Evolutionary conservation across 2,329 filamentous ascomycete species (phyloP), one percentile per base, ranked within the genome.

Genomic region (Talaromyces sp.): DNA sequence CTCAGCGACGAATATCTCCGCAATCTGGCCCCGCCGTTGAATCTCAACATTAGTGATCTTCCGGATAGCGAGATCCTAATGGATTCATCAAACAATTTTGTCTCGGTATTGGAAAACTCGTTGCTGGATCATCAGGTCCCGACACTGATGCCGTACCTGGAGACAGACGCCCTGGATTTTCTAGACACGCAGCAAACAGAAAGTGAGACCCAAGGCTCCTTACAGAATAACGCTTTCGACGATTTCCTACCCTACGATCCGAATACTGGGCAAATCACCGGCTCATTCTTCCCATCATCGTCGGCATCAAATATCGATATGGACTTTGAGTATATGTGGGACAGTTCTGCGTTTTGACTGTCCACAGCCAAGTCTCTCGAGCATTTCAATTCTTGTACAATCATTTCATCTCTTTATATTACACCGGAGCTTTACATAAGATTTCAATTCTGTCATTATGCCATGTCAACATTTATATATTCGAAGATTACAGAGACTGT

Each of bases 1-100:
- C 65, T 75, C 1, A 76, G 73, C 53, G 68, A 74, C 53, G 61
- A 67, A 2, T 68, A 74, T 58, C 63, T 76, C 7, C 66, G 64
- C 25, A 70, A 68, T 6, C 64, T 76, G 2, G 69, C 67, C 6
- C 68, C 66, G 7, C 67, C 71, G 21, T 63, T 73, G 33, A 68
- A 67, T 10, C 66, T 67, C 5, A 64, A 67, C 17, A 60, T 70
- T 3, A 65, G 64, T 22, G 70, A 73, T 25, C 58, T 73, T 15
- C 67, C 71, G 4, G 59, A 62, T n/a, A 62, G 64, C 19, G 63
- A 67, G 10, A 63, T 62, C 15, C 57, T 63, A 40, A 62, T 40
- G 63, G 40, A 59, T 31, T 54, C 57, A 3, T 40, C 63, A 6
- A 50, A 63, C n/a, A 46, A 60, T 54, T 63, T 61, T 37, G 46